Evolutionary conservation across 139 green algal species (phyloP).

Genomic region (Pycnococcus provasolii): DNA sequence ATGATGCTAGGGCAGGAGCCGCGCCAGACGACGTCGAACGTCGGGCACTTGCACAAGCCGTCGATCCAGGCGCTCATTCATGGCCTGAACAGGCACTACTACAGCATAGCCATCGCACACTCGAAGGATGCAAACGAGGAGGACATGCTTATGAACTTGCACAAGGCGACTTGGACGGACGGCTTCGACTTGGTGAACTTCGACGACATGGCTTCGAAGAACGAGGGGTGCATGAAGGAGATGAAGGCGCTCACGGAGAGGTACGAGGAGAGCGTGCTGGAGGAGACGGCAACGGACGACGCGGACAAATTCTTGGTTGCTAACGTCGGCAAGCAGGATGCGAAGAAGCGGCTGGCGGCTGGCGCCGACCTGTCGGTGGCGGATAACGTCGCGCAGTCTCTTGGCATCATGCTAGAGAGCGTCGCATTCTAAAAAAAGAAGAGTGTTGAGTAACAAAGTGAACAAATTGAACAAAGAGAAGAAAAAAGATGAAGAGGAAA

Average conservation of each 20-base stretch:
- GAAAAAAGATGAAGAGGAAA: too few relatives aligned
- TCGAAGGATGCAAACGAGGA: conserved; percentile 97
- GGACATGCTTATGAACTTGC: conserved; percentile 95
- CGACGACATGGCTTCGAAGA: conserved; percentile 48
- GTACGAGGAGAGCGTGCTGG: conserved; percentile 75
- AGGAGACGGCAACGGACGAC: conserved; percentile 60
- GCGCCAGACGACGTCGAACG: conserved; percentile 92
- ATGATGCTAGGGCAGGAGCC: conserved; percentile 99
- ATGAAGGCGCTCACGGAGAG: conserved; percentile 65
- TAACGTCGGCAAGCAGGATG: conserved; percentile 86
- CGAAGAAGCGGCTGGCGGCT: conserved; percentile 85
- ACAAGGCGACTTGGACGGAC: conserved; percentile 81
- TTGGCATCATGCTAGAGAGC: conserved; percentile 91
- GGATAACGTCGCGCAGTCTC: conserved; percentile 84
- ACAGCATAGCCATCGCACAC: conserved; percentile 98
- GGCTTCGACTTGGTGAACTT: conserved; percentile 71
- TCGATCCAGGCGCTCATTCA: conserved; percentile 95
- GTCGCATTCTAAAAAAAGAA: conserved; percentile 63
- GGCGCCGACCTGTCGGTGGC: conserved; percentile 66
- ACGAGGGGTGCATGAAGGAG: conserved; percentile 67
- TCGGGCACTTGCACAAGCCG: conserved; percentile 96
- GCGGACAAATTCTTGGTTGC: conserved; percentile 75
- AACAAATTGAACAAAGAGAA: too few relatives aligned
- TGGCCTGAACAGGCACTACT: conserved; percentile 97
- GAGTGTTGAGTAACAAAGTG: too few relatives aligned